Conservation (phyloP, 768 basidiomycete genomes). For the Lactarius sanguifluus region DNA sequence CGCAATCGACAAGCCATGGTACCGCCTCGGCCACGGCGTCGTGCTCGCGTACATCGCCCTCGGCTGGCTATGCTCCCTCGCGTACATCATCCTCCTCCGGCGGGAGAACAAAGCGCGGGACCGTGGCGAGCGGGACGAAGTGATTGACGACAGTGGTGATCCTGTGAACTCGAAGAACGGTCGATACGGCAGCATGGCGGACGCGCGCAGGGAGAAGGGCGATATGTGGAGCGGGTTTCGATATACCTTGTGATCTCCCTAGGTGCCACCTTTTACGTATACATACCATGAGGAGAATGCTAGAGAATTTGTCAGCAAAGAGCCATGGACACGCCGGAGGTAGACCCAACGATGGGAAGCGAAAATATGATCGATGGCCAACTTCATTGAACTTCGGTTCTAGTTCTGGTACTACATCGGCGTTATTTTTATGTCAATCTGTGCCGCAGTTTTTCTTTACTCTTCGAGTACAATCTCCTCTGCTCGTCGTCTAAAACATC, state of each 20-base stretch:
- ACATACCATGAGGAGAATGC: not conserved
- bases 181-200: conserved; percentile 35
- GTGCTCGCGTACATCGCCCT: conserved; percentile 68
- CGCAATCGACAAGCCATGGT: conserved; percentile 62
- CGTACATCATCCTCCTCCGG: conserved; percentile 49
- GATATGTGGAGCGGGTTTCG: conserved; percentile 67
- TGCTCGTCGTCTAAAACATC: conserved; percentile 13
- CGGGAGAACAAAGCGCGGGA: conserved; percentile 63
- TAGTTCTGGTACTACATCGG: not conserved
- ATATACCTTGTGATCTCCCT: conserved; percentile 48
- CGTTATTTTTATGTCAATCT: not conserved
- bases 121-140: conserved; percentile 66
- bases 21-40: conserved; percentile 65
- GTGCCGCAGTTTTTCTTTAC: not conserved
- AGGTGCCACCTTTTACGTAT: no score
- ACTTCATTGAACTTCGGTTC: not conserved
- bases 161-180: conserved; percentile 34
- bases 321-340: no score
- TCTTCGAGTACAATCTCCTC: conserved; percentile 5
- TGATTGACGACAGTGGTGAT: conserved; percentile 52
- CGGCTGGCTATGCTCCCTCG: conserved; percentile 53
- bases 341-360: not conserved
- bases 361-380: not conserved
- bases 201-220: conserved; percentile 57
- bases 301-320: not conserved